Base-by-base conservation (phyloP, 176 grass and related monocot species). In the Miscanthus lutarioriparius region DNA sequence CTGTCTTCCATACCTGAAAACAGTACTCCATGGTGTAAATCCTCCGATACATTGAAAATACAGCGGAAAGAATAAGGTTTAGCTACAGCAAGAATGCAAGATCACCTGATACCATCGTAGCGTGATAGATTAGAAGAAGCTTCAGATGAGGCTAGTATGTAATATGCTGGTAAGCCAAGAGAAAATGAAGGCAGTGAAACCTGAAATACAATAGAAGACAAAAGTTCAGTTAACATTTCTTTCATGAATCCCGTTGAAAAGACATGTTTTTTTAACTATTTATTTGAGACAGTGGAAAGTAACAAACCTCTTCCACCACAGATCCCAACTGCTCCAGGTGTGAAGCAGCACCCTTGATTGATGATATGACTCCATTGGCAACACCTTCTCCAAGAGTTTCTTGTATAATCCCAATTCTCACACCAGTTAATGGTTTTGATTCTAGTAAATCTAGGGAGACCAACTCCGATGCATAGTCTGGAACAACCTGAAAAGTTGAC, bases 61-160 rank as follows among this genome's bases (percentile, higher is more conserved):
- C 8, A 4, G 23, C 38, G 43, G 44, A n/a, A 81, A 17, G 7
- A 11, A 35, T 66, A 82, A 68, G 44, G 37, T 75, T 69, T 22
- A 23, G n/a, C 27, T 54, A 63, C 48, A 64, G 23, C 25, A 84
- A 65, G 44, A 79, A 86, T 72, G 32, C 44, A 84, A 65, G 44
- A 79, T 87, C 76, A 98, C 96, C 96, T 95, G 80, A 98, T 88
- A 87, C 96, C 93, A 88, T 98, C 96, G 85, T 98, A 98, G 43
- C 96, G 92, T 85, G 96, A 90, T 33, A 98, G 85, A 90, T 98
- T 98, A 83, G 96, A 98, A 72, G 95, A 98, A 25, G 96, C 91
- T 93, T 98, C 96, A 32, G 96, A 98, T 72, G 80, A 98, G 54
- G 92, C 92, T 70, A 98, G 89, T 84, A 98, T 90, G 82, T 90